Percentiles rank a stretch among this genome's conserved stretches.
Conservation (phyloP, 148 eudicot genomes). For the Vaccinium darrowii region DNA sequence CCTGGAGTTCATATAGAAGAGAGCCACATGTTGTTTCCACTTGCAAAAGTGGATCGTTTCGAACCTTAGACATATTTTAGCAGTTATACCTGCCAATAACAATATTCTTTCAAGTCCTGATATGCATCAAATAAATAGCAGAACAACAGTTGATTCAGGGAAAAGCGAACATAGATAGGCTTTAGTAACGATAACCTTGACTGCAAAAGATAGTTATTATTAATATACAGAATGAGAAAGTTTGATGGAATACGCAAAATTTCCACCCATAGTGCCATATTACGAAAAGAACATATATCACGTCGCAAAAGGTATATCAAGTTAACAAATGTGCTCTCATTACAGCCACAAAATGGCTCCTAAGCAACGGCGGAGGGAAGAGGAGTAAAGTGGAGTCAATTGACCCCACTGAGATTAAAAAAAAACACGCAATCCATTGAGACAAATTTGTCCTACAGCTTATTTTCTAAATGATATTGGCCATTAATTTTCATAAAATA, state of each 20-base stretch:
- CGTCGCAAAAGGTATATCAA: too few species aligned
- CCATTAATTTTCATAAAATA: too few species aligned
- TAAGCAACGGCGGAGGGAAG: too few species aligned
- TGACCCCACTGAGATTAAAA: too few species aligned
- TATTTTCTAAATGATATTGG: too few species aligned
- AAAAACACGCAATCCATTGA: too few species aligned
- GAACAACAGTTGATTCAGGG: background rate
- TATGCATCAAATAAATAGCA: background rate
- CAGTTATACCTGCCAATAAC: slow-evolving; percentile 17
- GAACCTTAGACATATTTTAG: slow-evolving; percentile 32
- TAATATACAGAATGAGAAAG: background rate
- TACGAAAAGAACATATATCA: too few species aligned
- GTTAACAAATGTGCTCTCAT: too few species aligned
- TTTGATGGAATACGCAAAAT: background rate
- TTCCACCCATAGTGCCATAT: too few species aligned
- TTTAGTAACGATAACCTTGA: background rate
- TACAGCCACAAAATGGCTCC: too few species aligned
- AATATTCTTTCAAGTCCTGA: background rate
- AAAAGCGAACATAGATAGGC: background rate
- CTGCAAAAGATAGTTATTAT: background rate
- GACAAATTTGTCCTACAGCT: too few species aligned
- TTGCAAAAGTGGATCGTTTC: slow-evolving; percentile 34
- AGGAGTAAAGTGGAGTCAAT: too few species aligned
- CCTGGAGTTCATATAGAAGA: slow-evolving; percentile 59
- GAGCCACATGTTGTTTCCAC: slow-evolving; percentile 54